Conservation (phyloP, 805 yeast species). For the Saccharomyces jurei region DNA sequence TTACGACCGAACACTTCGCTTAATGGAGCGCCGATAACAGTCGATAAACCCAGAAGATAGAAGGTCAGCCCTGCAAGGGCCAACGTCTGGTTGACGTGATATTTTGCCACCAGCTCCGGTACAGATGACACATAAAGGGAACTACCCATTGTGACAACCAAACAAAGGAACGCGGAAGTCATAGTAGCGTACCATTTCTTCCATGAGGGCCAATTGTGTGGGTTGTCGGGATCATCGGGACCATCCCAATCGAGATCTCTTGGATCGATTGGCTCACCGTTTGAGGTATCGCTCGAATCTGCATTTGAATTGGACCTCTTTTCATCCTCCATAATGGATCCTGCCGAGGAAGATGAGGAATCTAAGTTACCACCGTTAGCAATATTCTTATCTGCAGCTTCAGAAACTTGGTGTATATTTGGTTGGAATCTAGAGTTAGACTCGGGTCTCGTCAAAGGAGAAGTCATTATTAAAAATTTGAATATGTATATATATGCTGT, state of each 20-base stretch:
- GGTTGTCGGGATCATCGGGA: constrained; percentile 54
- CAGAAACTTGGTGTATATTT: background rate
- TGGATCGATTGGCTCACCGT: constrained; percentile 31
- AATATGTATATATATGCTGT: background rate
- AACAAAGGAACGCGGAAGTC: constrained; percentile 56
- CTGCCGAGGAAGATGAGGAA: background rate
- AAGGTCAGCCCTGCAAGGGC: constrained; percentile 62
- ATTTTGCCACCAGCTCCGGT: constrained; percentile 40
- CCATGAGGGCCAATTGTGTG: constrained; percentile 58
- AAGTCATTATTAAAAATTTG: background rate
- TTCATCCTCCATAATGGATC: background rate
- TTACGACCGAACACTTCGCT: constrained; percentile 65
- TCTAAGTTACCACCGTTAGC: background rate
- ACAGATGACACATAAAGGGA: constrained; percentile 63
- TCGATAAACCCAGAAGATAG: constrained; percentile 65
- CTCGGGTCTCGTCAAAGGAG: background rate
- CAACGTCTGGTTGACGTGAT: constrained; percentile 52
- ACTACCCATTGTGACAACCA: constrained; percentile 68
- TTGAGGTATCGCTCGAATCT: background rate
- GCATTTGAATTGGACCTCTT: background rate
- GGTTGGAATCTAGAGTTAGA: background rate
- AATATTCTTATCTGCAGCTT: background rate
- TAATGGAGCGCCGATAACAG: constrained; percentile 63
- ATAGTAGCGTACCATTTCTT: constrained; percentile 60
- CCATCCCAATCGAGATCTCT: constrained; percentile 49